Conservation (phyloP, 306 rosid genomes). For the Lotus japonicus region DNA sequence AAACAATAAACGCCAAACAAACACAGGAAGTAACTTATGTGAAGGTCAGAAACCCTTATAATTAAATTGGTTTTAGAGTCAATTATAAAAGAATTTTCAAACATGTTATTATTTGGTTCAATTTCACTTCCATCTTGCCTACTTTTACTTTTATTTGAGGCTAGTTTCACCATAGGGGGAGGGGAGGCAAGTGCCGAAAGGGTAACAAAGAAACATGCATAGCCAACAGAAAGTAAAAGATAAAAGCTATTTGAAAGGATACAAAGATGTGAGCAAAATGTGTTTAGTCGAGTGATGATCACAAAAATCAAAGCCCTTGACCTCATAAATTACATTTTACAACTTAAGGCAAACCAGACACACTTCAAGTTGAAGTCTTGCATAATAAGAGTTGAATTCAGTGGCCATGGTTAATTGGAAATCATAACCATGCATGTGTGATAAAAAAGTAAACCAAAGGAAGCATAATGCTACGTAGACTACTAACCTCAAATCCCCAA, state of each 20-base stretch:
- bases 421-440: background rate
- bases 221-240: conserved; percentile 16
- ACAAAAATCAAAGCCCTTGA: too few relatives aligned
- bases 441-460: background rate
- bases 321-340: too few relatives aligned
- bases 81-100: too few relatives aligned
- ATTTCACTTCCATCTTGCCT: background rate
- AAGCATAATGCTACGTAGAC: background rate
- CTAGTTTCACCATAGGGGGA: too few relatives aligned
- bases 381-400: background rate
- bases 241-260: background rate
- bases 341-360: background rate
- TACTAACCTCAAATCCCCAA: background rate
- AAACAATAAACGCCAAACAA: too few relatives aligned
- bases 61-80: too few relatives aligned
- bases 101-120: background rate
- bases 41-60: too few relatives aligned
- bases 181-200: background rate
- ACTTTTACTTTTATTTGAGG: background rate
- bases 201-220: conserved; percentile 1
- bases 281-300: too few relatives aligned
- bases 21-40: too few relatives aligned
- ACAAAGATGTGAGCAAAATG: background rate
- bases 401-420: background rate
- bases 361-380: background rate